Evolutionary conservation across 169 alveolate genomes (phyloP).

Genomic region (Babesia divergens): DNA sequence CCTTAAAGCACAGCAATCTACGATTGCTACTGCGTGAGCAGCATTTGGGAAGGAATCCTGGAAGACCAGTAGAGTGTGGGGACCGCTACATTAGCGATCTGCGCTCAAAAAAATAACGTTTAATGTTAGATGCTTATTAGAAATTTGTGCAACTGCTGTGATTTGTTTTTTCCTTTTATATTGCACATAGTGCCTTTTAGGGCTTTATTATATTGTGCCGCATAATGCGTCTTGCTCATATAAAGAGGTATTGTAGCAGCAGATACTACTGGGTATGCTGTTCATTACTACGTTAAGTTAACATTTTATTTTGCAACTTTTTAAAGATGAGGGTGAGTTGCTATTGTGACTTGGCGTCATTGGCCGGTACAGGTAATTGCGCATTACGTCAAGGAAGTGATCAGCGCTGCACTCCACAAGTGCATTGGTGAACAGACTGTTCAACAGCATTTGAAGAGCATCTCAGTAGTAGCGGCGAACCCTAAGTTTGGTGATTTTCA

Average conservation of each 20-base stretch:
- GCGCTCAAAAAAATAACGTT: too few relatives aligned
- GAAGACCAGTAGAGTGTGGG: too few relatives aligned
- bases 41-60: too few relatives aligned
- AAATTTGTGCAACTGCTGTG: too few relatives aligned
- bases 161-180: too few relatives aligned
- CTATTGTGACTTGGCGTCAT: neutral
- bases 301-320: neutral
- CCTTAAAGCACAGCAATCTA: too few relatives aligned
- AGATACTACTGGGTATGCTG: neutral
- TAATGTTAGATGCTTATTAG: too few relatives aligned
- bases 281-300: neutral
- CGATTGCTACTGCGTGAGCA: too few relatives aligned
- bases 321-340: constrained; percentile 31
- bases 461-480: constrained; percentile 68
- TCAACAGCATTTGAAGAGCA: constrained; percentile 58
- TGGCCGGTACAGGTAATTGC: constrained; percentile 50
- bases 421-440: constrained; percentile 48
- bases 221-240: neutral
- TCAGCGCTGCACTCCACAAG: constrained; percentile 58
- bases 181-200: too few relatives aligned
- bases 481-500: constrained; percentile 81
- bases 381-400: constrained; percentile 63
- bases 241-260: neutral
- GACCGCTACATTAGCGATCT: too few relatives aligned
- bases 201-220: too few relatives aligned